These are phyloP conservation scores for Stipa capillata DNA, from an alignment of 176 grass and related monocot genomes.

Conservation along the genomic window DNA sequence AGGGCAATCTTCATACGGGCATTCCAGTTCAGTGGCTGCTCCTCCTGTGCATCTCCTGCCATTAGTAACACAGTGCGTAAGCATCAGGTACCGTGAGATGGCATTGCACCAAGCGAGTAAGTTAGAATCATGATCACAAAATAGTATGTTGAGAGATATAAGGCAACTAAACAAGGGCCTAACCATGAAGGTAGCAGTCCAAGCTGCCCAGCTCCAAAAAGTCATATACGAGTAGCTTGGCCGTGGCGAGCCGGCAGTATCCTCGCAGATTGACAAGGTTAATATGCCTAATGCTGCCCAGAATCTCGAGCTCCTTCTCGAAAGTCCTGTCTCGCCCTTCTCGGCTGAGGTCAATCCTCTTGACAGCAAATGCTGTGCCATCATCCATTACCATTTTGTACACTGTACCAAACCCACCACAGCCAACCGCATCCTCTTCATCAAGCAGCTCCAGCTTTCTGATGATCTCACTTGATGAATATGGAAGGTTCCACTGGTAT, in stretches of 20 bases:
- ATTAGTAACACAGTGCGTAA: not conserved
- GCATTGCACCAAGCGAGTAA: not conserved
- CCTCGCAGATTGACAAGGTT: slow-evolving; percentile 93
- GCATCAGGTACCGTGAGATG: not conserved
- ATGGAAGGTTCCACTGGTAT: slow-evolving; percentile 91
- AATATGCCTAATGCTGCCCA: slow-evolving; percentile 91
- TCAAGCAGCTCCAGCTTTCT: slow-evolving; percentile 78
- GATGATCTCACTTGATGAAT: slow-evolving; percentile 83
- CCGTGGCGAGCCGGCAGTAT: slow-evolving; percentile 52
- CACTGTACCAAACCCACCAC: slow-evolving; percentile 81
- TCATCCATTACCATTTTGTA: slow-evolving; percentile 98
- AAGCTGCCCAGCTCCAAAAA: slow-evolving; percentile 77
- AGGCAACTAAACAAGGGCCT: not conserved
- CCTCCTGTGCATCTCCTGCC: slow-evolving; percentile 69
- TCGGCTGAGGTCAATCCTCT: slow-evolving; percentile 65
- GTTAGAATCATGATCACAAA: not conserved
- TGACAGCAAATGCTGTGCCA: slow-evolving; percentile 63
- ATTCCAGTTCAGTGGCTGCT: slow-evolving; percentile 90
- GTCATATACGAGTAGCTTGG: slow-evolving; percentile 86
- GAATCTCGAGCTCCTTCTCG: slow-evolving; percentile 87
- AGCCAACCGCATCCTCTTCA: slow-evolving; percentile 80
- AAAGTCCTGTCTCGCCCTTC: slow-evolving; percentile 51
- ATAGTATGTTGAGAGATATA: not conserved
- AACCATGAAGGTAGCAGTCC: slow-evolving; percentile 81
- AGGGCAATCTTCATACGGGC: slow-evolving; percentile 90